These are phyloP conservation scores for Cyclotella baltica DNA, from an alignment of 108 stramenopile genomes.

Conservation along the genomic window DNA sequence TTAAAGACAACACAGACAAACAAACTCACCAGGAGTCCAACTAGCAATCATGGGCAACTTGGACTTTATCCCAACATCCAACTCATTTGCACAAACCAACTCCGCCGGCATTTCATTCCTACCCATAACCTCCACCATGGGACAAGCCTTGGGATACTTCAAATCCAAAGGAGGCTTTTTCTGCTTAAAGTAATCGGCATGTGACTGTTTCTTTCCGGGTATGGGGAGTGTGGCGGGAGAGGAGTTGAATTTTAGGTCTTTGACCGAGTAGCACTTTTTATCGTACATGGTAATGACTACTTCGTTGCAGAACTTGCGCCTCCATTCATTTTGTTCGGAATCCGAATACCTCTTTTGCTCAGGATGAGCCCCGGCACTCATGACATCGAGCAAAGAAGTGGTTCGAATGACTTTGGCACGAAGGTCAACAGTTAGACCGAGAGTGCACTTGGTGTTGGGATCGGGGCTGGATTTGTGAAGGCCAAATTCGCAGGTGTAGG, in stretches of 20 bases:
- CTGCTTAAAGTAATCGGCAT: slow-evolving; percentile 64
- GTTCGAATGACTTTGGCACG: slow-evolving; percentile 68
- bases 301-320: slow-evolving; percentile 58
- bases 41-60: slow-evolving; percentile 74
- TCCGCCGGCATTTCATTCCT: slow-evolving; percentile 64
- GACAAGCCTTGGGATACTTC: slow-evolving; percentile 59
- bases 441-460: slow-evolving; percentile 10
- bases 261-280: slow-evolving; percentile 52
- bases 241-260: slow-evolving; percentile 58
- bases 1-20: no score
- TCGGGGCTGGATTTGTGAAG: slow-evolving; percentile 25
- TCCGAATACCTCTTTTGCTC: slow-evolving; percentile 13
- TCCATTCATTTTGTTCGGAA: slow-evolving; percentile 27
- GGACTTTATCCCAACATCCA: slow-evolving; percentile 55
- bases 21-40: slow-evolving; percentile 45
- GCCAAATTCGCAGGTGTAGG: slow-evolving; percentile 61
- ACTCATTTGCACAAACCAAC: slow-evolving; percentile 66
- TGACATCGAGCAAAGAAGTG: slow-evolving; percentile 47
- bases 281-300: slow-evolving; percentile 67
- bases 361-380: slow-evolving; percentile 35
- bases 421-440: slow-evolving; percentile 67
- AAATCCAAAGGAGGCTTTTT: slow-evolving; percentile 52
- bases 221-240: slow-evolving; percentile 55
- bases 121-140: slow-evolving; percentile 66
- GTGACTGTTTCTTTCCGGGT: slow-evolving; percentile 51